These are phyloP conservation scores for Cynara cardunculus DNA, from an alignment of 129 eudicot species.

Conservation along the genomic window DNA sequence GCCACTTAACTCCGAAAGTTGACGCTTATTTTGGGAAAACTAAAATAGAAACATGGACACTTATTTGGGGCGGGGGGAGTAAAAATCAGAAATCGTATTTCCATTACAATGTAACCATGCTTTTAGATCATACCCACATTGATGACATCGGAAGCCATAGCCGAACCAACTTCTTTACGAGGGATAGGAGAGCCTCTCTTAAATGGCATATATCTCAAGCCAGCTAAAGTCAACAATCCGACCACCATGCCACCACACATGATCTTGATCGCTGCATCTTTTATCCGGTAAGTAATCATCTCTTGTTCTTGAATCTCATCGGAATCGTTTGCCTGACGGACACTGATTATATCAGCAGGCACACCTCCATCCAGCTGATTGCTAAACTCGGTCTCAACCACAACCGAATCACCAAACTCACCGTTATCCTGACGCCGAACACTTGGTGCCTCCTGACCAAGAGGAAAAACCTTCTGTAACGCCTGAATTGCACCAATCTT, in stretches of 20 bases:
- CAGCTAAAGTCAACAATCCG: slow-evolving; percentile 69
- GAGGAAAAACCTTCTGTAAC: slow-evolving; percentile 82
- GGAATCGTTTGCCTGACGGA: slow-evolving; percentile 21
- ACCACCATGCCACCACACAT: slow-evolving; percentile 86
- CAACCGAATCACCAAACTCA: slow-evolving; percentile 27
- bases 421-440: slow-evolving; percentile 38
- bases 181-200: slow-evolving; percentile 33
- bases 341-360: slow-evolving; percentile 2
- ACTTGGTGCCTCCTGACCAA: slow-evolving; percentile 49
- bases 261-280: slow-evolving; percentile 82
- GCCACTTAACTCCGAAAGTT: too few species aligned
- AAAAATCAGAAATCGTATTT: not conserved
- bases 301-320: slow-evolving; percentile 58
- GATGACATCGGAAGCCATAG: slow-evolving; percentile 66
- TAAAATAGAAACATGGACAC: not conserved
- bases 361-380: slow-evolving; percentile 23
- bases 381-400: slow-evolving; percentile 26
- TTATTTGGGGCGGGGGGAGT: not conserved
- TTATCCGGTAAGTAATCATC: slow-evolving; percentile 57
- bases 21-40: not conserved
- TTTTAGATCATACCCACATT: slow-evolving; percentile 63
- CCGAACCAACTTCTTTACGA: slow-evolving; percentile 41
- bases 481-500: slow-evolving; percentile 74
- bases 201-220: slow-evolving; percentile 53
- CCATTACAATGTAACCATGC: not conserved